Base-by-base conservation (phyloP, 371 early-diverging fungal genomes). In the Mortierella sp. region DNA sequence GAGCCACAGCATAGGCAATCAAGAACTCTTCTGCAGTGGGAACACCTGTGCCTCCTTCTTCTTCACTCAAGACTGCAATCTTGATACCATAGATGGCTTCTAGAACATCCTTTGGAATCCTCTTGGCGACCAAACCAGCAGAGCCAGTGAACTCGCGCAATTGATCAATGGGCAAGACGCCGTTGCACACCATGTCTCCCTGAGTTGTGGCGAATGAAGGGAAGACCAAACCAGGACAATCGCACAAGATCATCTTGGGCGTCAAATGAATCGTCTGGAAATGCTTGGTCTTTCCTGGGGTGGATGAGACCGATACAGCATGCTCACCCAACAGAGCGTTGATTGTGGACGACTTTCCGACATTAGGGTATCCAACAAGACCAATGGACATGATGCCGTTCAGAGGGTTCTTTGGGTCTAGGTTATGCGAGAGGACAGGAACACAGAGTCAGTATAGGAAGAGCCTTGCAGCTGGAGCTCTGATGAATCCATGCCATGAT, bases 271-370 rank as follows among this genome's bases (percentile, higher is more conserved):
- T 87, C 17, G 95, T 94, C 79, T 99, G 99, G 82, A 99, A 98
- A 79, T 98, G 97, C 86, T 99, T 99, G 60, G 99, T 99, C 81
- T 99, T 99, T 63, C 99, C 99, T 10, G 99, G 99, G n/a, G 99
- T 99, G 24, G 98, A 86, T 14, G 96, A 94, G 21, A 99, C 99
- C 24, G 96, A 92, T 14, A 99, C 99, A 53, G 91, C 89, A 78
- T 98, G 99, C 53, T 93, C 88, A 19, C 98, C 97, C 55, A 97
- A 88, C 50, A 99, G 84, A 1, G 98, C 94, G 86, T 99, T 99
- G 79, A 99, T 95, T 8, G 99, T 99, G 53, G 97, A 97, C n/a
- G 96, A 96, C 85, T 99, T 99, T 77, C 99, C 99, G 43, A 99
- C 99, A 82, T 99, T 99, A 50, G 99, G 99, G 81, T 99, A 99